Base-by-base conservation (phyloP, 805 yeast species). In the Suhomyces emberorum region DNA sequence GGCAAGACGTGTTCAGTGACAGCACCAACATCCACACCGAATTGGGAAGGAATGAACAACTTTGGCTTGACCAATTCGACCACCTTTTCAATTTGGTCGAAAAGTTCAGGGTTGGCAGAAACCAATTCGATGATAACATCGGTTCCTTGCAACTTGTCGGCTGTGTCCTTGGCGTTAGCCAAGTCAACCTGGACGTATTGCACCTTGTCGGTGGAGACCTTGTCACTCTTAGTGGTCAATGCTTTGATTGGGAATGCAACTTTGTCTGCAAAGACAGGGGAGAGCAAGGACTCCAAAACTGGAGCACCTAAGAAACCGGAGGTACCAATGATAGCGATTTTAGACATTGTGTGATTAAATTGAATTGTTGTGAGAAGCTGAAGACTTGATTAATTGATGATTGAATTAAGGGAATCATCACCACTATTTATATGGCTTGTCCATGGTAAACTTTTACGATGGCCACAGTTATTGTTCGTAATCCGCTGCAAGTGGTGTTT, bases 31-130 rank as follows among this genome's bases (percentile, higher is more conserved):
- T 76, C 77, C 15, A 63, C 47, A 27, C 86, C 88, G 47, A 74
- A 80, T 47, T 78, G 83, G 2, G 81, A 72, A 21, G 83, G 82
- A 44, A 78, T 70, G 58, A 67, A 79, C 22, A 76, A 50, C 49
- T 72, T 70, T 33, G 77, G 76, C 43, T 71, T 69, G 34, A 62
- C 65, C 20, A 49, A 55, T 7, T 53, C 51, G 3, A 70, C 69
- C 6, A 72, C 34, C 16, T 48, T 67, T 32, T 71, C 74, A 22
- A 70, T 39, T n/a, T 59, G 42, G 1, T 46, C 57, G 21, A 57
- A 67, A 14, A 49, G 32, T 12, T 48, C 50, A 6, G 71, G 65
- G 19, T 45, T 46, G 9, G 54, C 39, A n/a, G 64, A 55, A 28
- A 64, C 46, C 29, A 77, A 56, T 42, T 74, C 72, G 46, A 80